Evolutionary conservation across 176 grass and related monocot species (phyloP).

Genomic region (Microstegium vimineum): DNA sequence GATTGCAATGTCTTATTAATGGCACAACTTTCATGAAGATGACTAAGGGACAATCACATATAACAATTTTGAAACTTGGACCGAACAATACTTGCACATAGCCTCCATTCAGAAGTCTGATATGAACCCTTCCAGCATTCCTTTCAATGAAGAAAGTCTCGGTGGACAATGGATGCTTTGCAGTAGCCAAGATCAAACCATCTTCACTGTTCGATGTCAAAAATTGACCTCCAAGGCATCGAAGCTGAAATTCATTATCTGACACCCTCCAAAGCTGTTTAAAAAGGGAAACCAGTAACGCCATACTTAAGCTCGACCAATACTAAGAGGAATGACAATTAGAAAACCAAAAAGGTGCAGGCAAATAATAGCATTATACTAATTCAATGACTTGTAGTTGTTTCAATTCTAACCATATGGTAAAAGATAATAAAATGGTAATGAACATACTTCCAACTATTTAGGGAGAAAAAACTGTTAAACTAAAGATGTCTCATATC

Average conservation of each 20-base stretch:
- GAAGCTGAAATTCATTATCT: constrained; percentile 57
- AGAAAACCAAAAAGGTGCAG: not conserved
- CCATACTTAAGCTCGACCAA: not conserved
- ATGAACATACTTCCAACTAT: not conserved
- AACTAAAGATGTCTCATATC: not conserved
- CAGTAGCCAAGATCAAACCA: constrained; percentile 48
- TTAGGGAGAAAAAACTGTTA: not conserved
- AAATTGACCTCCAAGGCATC: constrained; percentile 70
- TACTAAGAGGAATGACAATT: not conserved
- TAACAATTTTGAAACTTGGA: not conserved
- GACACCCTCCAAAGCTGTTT: constrained; percentile 72
- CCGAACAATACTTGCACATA: constrained; percentile 51
- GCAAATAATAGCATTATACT: not conserved
- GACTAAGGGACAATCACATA: constrained; percentile 15
- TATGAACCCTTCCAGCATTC: constrained; percentile 59
- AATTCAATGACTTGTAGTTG: not conserved
- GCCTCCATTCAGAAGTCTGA: constrained; percentile 56
- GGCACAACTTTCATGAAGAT: not conserved
- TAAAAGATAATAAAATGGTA: not conserved
- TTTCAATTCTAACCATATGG: not conserved
- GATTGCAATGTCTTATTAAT: constrained; percentile 26
- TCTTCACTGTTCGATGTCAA: constrained; percentile 42
- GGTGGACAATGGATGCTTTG: constrained; percentile 28
- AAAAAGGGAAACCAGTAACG: constrained; percentile 12
- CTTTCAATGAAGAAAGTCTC: constrained; percentile 68